Base-by-base conservation (phyloP, 2,329 filamentous ascomycete genomes). In the Alternaria gaisen region DNA sequence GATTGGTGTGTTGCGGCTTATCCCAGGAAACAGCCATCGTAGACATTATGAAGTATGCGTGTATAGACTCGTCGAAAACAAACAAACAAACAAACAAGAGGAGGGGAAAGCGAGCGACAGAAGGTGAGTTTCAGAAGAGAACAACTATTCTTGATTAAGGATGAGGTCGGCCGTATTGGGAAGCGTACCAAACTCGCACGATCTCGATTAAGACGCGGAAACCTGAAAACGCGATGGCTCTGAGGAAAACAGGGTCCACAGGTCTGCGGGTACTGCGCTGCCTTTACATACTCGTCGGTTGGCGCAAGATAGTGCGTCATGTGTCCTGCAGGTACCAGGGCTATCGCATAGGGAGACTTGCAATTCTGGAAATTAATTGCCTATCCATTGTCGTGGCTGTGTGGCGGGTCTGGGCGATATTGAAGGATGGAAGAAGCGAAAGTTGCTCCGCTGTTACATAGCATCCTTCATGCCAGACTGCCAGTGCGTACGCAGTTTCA, bases 1-100 rank as follows among this genome's bases (percentile, higher is more conserved):
- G 67, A 10, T 69, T 72, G 12, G 70, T 67, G 55, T 75, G 73
- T 24, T 74, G 65, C n/a, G 72, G 63, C 48, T 73, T 73, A 41
- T 72, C 72, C 70, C 70, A 76, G 8, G 57, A 47, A 20, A 65
- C 53, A 24, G 65, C 46, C 61, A 69, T 67, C 2, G 52, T 61
- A 40, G 51, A 63, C 41, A 65, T 65, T 64, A 38, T 20, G 60
- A 3, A 63, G 28, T 55, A 44, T 11, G 53, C 30, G 46, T 20
- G 46, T 38, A 32, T 58, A 47, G 44, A 46, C 36, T 53, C 16
- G 60, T 57, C 38, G 14, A 58, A 47, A 20, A 60, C 26, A 58
- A 34, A 41, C 47, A 56, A 30, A 38, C 46, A 55, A 51, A 40
- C 47, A 55, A 51, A 46, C 40, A 54, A 30, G 41, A 30, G 5